A percentile compares a stretch with the other conserved stretches of the same genome.
phyloP scores from a whole-genome alignment of 345 rosid species.

The Leavenworthia alabamica region DNA sequence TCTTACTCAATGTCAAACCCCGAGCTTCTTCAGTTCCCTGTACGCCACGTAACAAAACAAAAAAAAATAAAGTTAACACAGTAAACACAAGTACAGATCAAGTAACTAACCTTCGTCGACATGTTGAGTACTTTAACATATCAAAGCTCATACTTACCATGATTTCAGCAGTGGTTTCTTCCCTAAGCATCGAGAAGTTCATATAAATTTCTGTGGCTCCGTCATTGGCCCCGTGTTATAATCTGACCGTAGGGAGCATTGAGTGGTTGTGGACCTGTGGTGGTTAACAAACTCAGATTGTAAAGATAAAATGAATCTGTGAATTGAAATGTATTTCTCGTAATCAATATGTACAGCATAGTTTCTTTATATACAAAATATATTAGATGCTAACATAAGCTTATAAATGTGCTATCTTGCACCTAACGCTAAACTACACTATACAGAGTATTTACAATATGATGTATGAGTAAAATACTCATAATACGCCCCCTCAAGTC shows the following conservation, averaged over 20 bases:
- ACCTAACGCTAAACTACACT: too few relatives aligned
- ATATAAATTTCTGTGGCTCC: neutral
- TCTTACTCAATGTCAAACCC: constrained; percentile 57
- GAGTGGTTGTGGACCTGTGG: neutral
- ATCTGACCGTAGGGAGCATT: neutral
- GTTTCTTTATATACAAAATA: too few relatives aligned
- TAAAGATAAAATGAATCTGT: too few relatives aligned
- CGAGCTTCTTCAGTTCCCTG: constrained; percentile 34
- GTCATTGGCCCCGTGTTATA: neutral
- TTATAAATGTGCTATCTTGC: too few relatives aligned
- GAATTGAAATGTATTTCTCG: too few relatives aligned
- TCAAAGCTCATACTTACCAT: neutral
- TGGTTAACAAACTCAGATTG: too few relatives aligned
- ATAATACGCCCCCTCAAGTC: too few relatives aligned
- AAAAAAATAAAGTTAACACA: neutral
- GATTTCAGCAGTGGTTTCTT: neutral
- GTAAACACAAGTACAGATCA: neutral
- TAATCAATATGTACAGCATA: too few relatives aligned
- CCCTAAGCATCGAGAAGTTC: constrained; percentile 15
- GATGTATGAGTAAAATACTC: too few relatives aligned
- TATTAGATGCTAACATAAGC: too few relatives aligned
- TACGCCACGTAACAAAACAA: neutral
- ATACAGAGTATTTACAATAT: too few relatives aligned
- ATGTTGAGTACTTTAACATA: too few relatives aligned
- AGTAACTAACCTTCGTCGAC: neutral